A percentile compares a stretch with the other conserved stretches of the same genome.
phyloP scores from a whole-genome alignment of 106 monocot species.

The Gastrodia elata region DNA sequence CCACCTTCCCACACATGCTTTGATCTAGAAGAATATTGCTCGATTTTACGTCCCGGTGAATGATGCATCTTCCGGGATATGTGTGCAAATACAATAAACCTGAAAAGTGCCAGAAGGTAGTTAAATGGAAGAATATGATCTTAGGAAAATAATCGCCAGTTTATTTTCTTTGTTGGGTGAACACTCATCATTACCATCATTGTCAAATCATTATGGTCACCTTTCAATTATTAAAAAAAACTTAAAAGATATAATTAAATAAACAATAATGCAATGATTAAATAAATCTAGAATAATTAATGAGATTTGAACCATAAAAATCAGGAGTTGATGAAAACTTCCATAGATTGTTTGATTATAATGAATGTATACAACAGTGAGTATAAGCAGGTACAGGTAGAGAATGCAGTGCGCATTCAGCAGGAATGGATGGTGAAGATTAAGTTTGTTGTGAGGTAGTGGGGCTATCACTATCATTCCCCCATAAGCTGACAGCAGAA shows the following conservation, averaged over 20 bases:
- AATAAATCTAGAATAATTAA: not conserved
- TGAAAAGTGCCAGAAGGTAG: conserved; percentile 5
- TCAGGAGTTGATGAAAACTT: no score
- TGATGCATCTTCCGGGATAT: conserved; percentile 44
- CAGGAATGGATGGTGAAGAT: no score
- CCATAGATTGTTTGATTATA: no score
- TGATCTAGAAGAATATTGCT: conserved; percentile 70
- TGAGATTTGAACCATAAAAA: not conserved
- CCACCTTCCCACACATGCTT: conserved; percentile 51
- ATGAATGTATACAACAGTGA: no score
- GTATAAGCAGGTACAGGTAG: no score
- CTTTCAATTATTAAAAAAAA: not conserved
- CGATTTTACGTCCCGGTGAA: conserved; percentile 56
- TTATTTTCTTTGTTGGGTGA: not conserved
- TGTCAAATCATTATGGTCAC: not conserved
- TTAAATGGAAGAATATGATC: not conserved
- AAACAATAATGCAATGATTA: not conserved
- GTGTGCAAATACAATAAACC: conserved; percentile 50
- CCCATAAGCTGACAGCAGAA: no score
- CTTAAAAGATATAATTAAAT: not conserved
- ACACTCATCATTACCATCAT: not conserved
- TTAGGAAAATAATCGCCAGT: not conserved
- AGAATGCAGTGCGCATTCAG: no score
- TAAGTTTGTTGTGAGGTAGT: no score
- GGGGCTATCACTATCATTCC: no score